A percentile compares a stretch with the other conserved stretches of the same genome.
phyloP scores from a whole-genome alignment of 495 filamentous ascomycete genomes.

The Hypoxylon fuscum region DNA sequence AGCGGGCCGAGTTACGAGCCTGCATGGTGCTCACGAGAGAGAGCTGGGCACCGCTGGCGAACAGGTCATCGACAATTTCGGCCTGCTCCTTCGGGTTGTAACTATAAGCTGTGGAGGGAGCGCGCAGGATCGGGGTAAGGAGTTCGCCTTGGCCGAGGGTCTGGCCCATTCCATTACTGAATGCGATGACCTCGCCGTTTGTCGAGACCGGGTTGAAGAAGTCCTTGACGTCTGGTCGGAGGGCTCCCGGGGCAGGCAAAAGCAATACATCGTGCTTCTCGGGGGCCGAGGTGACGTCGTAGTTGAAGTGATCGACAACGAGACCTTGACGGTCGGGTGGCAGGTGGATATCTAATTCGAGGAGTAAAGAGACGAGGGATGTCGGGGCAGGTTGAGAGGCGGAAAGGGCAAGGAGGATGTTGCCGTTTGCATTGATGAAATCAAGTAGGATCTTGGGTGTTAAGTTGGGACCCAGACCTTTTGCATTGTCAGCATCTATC shows the following conservation, averaged over 20 bases:
- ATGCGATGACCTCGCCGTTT: constrained; percentile 67
- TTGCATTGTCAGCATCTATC: constrained; percentile 44
- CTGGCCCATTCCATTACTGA: constrained; percentile 82
- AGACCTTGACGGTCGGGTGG: constrained; percentile 82
- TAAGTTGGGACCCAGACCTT: constrained; percentile 86
- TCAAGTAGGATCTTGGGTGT: constrained; percentile 88
- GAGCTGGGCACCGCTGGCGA: constrained; percentile 83
- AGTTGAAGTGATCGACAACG: constrained; percentile 95
- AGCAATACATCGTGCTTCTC: constrained; percentile 92
- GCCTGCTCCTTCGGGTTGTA: constrained; percentile 93
- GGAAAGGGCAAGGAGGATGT: constrained; percentile 89
- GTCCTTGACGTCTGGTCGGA: constrained; percentile 76
- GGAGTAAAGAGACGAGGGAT: constrained; percentile 81
- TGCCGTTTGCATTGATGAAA: constrained; percentile 90
- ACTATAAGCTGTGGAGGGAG: constrained; percentile 83
- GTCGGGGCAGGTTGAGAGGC: constrained; percentile 76
- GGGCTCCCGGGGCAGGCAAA: constrained; percentile 67
- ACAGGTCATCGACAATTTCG: constrained; percentile 75
- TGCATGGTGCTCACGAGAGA: constrained; percentile 84
- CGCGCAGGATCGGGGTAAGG: constrained; percentile 81
- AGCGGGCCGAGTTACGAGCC: constrained; percentile 89
- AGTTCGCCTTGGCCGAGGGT: constrained; percentile 79
- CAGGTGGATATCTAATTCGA: constrained; percentile 91
- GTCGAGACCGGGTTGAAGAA: constrained; percentile 75
- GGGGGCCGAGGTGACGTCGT: constrained; percentile 76